Conservation (phyloP, 1,284 basidiomycete species). For the Tetrapyrgos nigripes region DNA sequence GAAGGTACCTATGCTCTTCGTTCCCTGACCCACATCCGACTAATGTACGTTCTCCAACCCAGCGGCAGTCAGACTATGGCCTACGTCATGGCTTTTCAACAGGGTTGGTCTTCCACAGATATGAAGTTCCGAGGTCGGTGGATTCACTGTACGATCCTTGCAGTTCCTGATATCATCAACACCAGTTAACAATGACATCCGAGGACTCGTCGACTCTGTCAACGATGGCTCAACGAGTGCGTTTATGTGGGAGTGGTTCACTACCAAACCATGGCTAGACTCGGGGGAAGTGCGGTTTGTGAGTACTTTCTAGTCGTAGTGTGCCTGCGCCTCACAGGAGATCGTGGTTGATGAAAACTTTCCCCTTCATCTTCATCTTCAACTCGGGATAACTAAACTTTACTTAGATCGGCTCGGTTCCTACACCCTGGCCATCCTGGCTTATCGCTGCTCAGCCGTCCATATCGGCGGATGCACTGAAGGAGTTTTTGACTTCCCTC, state of each 20-base stretch:
- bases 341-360: too few species aligned
- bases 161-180: not conserved
- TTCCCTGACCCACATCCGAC: not conserved
- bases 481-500: conserved; percentile 69
- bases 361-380: not conserved
- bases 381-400: not conserved
- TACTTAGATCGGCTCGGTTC: conserved; percentile 82
- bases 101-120: conserved; percentile 79
- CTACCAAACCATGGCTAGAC: conserved; percentile 93
- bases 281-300: conserved; percentile 85
- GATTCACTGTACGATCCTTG: not conserved
- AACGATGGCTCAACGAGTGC: conserved; percentile 85
- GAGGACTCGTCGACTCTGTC: conserved; percentile 88
- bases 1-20: conserved; percentile 57
- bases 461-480: conserved; percentile 56
- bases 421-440: conserved; percentile 98
- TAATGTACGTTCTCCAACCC: not conserved
- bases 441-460: conserved; percentile 83
- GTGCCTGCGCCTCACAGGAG: not conserved
- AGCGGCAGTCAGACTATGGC: conserved; percentile 96
- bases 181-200: conserved; percentile 89
- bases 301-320: conserved; percentile 41
- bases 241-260: conserved; percentile 98
- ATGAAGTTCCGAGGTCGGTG: conserved; percentile 77
- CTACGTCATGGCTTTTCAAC: conserved; percentile 89